Base-by-base conservation (phyloP, 345 rosid genomes). In the Eutrema heterophyllum region DNA sequence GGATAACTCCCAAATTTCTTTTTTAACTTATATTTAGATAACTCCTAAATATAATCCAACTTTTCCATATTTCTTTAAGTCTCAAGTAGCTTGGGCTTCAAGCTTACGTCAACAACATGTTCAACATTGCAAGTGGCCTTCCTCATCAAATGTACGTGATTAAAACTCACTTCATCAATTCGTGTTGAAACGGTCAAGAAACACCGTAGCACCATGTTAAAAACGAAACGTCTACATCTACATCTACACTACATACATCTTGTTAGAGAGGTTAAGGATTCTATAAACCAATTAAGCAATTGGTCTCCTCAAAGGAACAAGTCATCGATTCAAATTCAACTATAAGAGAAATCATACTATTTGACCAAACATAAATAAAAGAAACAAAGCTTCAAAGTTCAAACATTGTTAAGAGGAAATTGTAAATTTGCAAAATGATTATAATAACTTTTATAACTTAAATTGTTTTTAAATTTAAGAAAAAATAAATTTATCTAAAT, bases 131-230 rank as follows among this genome's bases (percentile, higher is more conserved):
- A 67, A 38, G 5, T 36, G 4, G 30, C 36, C 27, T 51, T 66
- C 32, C 14, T 36, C 10, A 44, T 33, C 46, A 62, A 40, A 52
- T 38, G 36, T 29, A 50, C 15, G 38, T 49, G 61, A 54, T 53
- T 38, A 41, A 27, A 16, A 51, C 44, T 5, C 8, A 18, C 12
- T 45, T 43, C 16, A 64, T 64, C 13, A 55, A 27, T 10, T 27
- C 32, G 35, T 38, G 52, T 55, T 65, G 71, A 65, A 64, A 45
- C n/a, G n/a, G 64, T 46, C 77, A 65, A 73, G 58, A 29, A 29
- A 29, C 5, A 29, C 30, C 2, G 30, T 4, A 29, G 30, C 13
- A 40, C 24, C 6, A 5, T 27, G 41, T 4, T 9, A 7, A 33
- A 32, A 27, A 14, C 11, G 10, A 72, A 53, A 56, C 38, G 39